A percentile compares a stretch with the other conserved stretches of the same genome.
Evolutionary conservation across 305 asterid species (phyloP).

Genomic region (Fraxinus platypoda): DNA sequence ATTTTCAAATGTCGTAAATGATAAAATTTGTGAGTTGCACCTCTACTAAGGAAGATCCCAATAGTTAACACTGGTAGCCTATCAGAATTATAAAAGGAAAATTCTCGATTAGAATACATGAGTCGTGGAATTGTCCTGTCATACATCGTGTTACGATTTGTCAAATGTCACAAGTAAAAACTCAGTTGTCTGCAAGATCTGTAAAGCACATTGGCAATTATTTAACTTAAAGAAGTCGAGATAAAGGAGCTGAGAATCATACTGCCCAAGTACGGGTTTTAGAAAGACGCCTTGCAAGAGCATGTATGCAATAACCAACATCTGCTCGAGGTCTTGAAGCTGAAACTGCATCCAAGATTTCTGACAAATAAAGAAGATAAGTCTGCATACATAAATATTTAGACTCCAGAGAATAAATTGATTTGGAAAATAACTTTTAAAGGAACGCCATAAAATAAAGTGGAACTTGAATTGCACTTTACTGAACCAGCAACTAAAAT

Average conservation of each 20-base stretch:
- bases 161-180: neutral
- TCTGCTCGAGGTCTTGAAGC: slow-evolving; percentile 77
- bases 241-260: slow-evolving; percentile 31
- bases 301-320: slow-evolving; percentile 68
- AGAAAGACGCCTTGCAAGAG: slow-evolving; percentile 64
- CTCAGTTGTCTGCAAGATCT: neutral
- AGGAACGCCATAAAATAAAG: neutral
- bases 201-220: neutral
- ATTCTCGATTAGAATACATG: slow-evolving; percentile 1
- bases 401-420: slow-evolving; percentile 1
- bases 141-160: neutral
- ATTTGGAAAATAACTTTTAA: slow-evolving; percentile 7
- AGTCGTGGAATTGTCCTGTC: neutral
- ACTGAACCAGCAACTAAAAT: neutral
- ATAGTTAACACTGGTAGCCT: neutral
- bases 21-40: neutral
- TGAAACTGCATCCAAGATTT: slow-evolving; percentile 60
- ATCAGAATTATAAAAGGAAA: neutral
- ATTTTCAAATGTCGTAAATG: neutral
- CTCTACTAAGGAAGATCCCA: neutral
- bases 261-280: slow-evolving; percentile 80
- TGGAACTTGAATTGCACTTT: slow-evolving; percentile 1
- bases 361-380: slow-evolving; percentile 34
- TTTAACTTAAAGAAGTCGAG: neutral
- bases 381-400: neutral